A percentile compares a stretch with the other conserved stretches of the same genome.
Evolutionary conservation across 148 eudicot species (phyloP).

Genomic region (Camellia granthamiana): DNA sequence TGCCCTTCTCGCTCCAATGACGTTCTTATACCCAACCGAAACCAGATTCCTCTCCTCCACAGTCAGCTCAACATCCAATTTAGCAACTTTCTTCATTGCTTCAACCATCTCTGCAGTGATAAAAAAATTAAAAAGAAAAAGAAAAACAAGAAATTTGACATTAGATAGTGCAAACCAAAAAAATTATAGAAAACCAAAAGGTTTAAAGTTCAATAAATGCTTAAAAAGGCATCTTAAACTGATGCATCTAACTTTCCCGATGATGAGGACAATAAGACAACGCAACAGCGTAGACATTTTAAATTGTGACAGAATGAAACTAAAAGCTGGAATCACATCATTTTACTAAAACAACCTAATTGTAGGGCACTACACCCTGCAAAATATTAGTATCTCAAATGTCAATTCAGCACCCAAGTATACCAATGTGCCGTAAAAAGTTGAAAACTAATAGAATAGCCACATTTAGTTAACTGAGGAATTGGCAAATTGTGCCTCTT

Average conservation of each 20-base stretch:
- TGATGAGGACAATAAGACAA: not conserved
- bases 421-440: not conserved
- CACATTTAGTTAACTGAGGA: not conserved
- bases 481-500: not conserved
- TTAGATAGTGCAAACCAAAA: not conserved
- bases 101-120: slow-evolving; percentile 34
- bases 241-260: not conserved
- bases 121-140: not conserved
- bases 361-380: not conserved
- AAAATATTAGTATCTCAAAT: not conserved
- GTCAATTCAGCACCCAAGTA: not conserved
- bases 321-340: not conserved
- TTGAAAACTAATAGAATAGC: not conserved
- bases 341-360: not conserved
- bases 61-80: slow-evolving; percentile 28
- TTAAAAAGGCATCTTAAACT: not conserved
- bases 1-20: slow-evolving; percentile 32
- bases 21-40: slow-evolving; percentile 37
- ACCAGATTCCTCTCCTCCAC: slow-evolving; percentile 35
- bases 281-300: not conserved
- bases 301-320: not conserved
- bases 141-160: not conserved
- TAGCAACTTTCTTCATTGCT: slow-evolving; percentile 37
- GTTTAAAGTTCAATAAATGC: not conserved
- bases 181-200: not conserved